These are phyloP conservation scores for Stevia rebaudiana DNA, from an alignment of 140 eudicot genomes.

Conservation along the genomic window DNA sequence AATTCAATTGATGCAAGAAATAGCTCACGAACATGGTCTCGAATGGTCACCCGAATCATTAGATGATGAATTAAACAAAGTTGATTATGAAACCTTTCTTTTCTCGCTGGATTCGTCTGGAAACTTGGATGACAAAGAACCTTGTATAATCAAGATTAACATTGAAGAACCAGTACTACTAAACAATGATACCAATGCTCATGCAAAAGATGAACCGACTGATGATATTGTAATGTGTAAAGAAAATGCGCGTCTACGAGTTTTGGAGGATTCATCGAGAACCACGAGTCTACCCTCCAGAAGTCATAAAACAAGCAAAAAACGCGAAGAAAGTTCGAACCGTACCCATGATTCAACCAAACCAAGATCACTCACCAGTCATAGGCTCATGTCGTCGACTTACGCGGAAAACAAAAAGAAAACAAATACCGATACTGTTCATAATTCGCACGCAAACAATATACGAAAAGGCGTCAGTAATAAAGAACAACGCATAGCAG, in stretches of 20 bases:
- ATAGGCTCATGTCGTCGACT: slow-evolving; percentile 36
- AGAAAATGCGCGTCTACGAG: slow-evolving; percentile 19
- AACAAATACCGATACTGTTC: too few relatives aligned
- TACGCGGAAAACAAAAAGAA: slow-evolving; percentile 41
- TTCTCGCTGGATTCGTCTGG: slow-evolving; percentile 27
- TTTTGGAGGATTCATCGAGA: slow-evolving; percentile 20
- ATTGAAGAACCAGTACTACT: slow-evolving; percentile 16
- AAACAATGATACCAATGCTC: neutral
- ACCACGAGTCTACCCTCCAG: slow-evolving; percentile 18
- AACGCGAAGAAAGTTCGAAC: slow-evolving; percentile 14
- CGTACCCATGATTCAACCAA: slow-evolving; percentile 22
- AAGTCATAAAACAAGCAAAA: slow-evolving; percentile 21
- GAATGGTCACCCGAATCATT: slow-evolving; percentile 55
- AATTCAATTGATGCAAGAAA: slow-evolving; percentile 63
- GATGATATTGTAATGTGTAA: slow-evolving; percentile 13
- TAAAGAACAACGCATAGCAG: too few relatives aligned
- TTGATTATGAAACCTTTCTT: slow-evolving; percentile 10
- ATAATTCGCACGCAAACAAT: too few relatives aligned
- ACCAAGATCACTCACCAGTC: slow-evolving; percentile 13
- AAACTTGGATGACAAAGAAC: slow-evolving; percentile 18
- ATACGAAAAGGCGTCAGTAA: too few relatives aligned
- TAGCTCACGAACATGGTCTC: slow-evolving; percentile 54
- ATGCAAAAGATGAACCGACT: neutral
- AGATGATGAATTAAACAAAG: slow-evolving; percentile 39
- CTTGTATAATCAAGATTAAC: slow-evolving; percentile 5